These are phyloP conservation scores for Ophiostoma sp. DNA, from an alignment of 2,329 filamentous ascomycete genomes.

Conservation along the genomic window DNA sequence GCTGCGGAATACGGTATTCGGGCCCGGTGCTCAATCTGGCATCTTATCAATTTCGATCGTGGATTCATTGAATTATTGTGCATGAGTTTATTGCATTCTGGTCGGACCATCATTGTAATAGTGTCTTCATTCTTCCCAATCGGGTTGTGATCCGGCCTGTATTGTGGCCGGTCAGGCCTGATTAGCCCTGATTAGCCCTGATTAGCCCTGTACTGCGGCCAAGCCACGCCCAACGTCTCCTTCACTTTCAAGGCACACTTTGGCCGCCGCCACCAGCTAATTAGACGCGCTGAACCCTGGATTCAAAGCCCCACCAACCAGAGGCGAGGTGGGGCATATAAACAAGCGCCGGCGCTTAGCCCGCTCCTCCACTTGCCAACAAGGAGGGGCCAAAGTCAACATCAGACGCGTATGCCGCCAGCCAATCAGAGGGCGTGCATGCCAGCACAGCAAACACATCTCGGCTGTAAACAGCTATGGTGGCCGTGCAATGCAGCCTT, in stretches of 20 bases:
- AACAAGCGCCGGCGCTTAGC: constrained; percentile 25
- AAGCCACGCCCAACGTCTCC: no score
- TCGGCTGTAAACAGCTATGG: constrained; percentile 3
- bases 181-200: no score
- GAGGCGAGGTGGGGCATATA: not conserved
- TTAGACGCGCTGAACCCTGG: constrained; percentile 3
- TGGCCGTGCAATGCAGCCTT: not conserved
- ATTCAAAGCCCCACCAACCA: not conserved
- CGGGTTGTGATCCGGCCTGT: not conserved
- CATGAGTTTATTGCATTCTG: no score
- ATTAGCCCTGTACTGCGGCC: no score
- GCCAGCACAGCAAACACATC: not conserved
- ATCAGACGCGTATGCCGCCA: not conserved
- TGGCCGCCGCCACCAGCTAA: not conserved
- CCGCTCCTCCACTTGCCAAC: constrained; percentile 12
- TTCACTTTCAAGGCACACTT: not conserved
- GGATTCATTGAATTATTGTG: no score
- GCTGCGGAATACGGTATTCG: not conserved
- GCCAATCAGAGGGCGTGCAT: constrained; percentile 2
- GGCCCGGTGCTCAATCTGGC: not conserved
- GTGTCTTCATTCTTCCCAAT: not conserved
- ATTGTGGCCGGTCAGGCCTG: not conserved
- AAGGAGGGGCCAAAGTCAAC: not conserved
- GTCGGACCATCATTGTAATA: not conserved
- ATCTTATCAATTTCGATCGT: no score